Percentiles rank a stretch among this genome's conserved stretches.
Conservation (phyloP, 2,329 filamentous ascomycete species). For the Colletotrichum echinochloae region DNA sequence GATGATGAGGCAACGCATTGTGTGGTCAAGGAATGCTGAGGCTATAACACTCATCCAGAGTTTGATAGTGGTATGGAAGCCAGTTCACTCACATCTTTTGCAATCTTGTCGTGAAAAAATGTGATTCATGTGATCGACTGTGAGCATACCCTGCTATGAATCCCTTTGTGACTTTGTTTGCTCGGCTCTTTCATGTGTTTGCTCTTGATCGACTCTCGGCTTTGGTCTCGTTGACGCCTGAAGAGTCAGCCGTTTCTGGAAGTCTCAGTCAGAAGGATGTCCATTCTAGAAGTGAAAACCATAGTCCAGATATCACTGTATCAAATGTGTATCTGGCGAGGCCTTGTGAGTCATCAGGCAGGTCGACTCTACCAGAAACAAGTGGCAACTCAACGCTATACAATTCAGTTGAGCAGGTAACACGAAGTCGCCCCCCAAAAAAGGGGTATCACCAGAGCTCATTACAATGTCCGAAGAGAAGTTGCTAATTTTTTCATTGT, state of each 20-base stretch:
- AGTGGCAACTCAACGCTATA: not conserved
- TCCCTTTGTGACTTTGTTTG: not conserved
- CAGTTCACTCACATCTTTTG: constrained; percentile 7
- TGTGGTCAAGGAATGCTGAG: constrained; percentile 4
- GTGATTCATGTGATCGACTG: not conserved
- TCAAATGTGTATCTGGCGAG: too few species aligned
- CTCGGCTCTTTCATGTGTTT: not conserved
- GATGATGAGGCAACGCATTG: not conserved
- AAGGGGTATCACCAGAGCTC: not conserved
- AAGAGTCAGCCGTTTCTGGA: not conserved
- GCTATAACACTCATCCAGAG: constrained; percentile 9
- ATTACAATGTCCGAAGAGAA: not conserved
- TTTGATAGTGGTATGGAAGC: constrained; percentile 16
- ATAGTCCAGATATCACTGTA: not conserved
- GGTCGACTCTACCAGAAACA: not conserved
- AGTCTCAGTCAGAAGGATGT: too few species aligned
- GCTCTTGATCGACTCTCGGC: not conserved
- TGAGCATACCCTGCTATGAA: not conserved
- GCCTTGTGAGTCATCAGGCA: not conserved
- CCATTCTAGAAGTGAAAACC: not conserved
- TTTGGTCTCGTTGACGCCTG: not conserved
- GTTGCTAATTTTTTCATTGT: not conserved
- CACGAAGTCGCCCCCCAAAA: not conserved
- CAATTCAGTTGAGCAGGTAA: not conserved
- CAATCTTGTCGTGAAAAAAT: not conserved